Evolutionary conservation across 2,329 filamentous ascomycete genomes (phyloP).

Genomic region (Neoascochyta sp.): DNA sequence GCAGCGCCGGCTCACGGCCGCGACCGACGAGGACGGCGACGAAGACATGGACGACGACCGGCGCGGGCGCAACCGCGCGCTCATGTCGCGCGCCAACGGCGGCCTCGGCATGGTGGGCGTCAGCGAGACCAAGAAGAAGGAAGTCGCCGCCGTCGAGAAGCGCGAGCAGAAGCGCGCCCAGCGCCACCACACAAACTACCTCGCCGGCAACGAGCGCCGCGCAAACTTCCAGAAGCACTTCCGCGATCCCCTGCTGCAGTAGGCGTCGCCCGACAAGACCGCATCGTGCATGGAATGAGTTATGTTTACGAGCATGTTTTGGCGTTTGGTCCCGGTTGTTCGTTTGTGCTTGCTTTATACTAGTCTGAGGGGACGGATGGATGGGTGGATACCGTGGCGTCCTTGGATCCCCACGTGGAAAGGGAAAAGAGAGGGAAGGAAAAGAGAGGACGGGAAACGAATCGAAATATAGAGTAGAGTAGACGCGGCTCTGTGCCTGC

Average conservation of each 20-base stretch:
- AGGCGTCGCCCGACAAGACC: conserved; percentile 9
- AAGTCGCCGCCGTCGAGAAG: conserved; percentile 64
- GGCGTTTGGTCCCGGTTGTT: too few relatives aligned
- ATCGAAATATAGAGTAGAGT: too few relatives aligned
- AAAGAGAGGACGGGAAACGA: too few relatives aligned
- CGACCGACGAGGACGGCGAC: conserved; percentile 39
- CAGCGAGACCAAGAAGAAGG: conserved; percentile 68
- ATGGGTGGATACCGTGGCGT: too few relatives aligned
- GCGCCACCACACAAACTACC: conserved; percentile 55
- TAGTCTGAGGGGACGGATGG: too few relatives aligned
- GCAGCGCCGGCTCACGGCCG: conserved; percentile 60
- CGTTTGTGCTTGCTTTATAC: too few relatives aligned
- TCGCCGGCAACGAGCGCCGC: conserved; percentile 68
- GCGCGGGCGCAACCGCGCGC: conserved; percentile 36
- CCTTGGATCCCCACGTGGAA: too few relatives aligned
- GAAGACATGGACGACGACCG: conserved; percentile 21
- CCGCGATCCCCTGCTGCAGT: conserved; percentile 57
- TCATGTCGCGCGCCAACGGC: conserved; percentile 66
- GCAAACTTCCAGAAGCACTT: conserved; percentile 76
- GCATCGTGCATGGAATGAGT: too few relatives aligned
- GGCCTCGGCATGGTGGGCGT: conserved; percentile 74
- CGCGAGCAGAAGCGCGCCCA: conserved; percentile 64
- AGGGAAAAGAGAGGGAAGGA: too few relatives aligned
- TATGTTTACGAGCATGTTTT: conserved; percentile 5
- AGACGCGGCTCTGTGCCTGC: too few relatives aligned